A percentile compares a stretch with the other conserved stretches of the same genome.
Conservation (phyloP, 2,329 filamentous ascomycete genomes). For the Beauveria varroae region DNA sequence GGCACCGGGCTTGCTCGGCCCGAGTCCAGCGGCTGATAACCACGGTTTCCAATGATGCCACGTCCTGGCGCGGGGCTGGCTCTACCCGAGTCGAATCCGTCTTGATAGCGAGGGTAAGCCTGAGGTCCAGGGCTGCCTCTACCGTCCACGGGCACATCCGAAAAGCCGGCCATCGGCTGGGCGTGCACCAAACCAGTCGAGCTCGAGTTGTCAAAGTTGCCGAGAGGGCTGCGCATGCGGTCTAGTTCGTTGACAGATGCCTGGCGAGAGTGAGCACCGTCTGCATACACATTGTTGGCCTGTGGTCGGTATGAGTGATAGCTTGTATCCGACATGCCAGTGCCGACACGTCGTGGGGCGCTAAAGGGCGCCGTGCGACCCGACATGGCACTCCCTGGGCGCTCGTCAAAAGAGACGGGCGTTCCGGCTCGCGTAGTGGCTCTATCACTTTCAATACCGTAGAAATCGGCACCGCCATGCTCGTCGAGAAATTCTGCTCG, state of each 20-base stretch:
- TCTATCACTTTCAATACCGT: slow-evolving; percentile 43
- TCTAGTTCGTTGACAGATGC: slow-evolving; percentile 14
- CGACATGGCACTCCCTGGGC: slow-evolving; percentile 41
- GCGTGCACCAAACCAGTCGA: slow-evolving; percentile 43
- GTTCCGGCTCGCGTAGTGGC: slow-evolving; percentile 51
- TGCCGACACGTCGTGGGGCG: slow-evolving; percentile 13
- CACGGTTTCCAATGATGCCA: neutral
- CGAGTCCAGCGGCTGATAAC: neutral
- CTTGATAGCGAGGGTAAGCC: neutral
- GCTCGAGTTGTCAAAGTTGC: slow-evolving; percentile 45
- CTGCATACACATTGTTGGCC: neutral
- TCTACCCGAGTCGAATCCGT: neutral
- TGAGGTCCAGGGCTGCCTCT: neutral
- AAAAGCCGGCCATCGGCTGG: slow-evolving; percentile 29
- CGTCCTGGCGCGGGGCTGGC: neutral
- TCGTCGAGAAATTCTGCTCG: slow-evolving; percentile 80
- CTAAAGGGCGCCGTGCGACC: slow-evolving; percentile 27
- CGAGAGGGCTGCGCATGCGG: slow-evolving; percentile 40
- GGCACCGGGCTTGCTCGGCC: neutral
- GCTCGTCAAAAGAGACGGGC: slow-evolving; percentile 45
- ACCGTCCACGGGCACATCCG: slow-evolving; percentile 20
- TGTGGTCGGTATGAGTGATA: slow-evolving; percentile 23
- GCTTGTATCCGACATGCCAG: slow-evolving; percentile 19
- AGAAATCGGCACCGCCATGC: slow-evolving; percentile 69
- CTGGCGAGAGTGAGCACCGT: neutral